Evolutionary conservation across 805 yeast genomes (phyloP).

Genomic region (Ogataea wickerhamii): DNA sequence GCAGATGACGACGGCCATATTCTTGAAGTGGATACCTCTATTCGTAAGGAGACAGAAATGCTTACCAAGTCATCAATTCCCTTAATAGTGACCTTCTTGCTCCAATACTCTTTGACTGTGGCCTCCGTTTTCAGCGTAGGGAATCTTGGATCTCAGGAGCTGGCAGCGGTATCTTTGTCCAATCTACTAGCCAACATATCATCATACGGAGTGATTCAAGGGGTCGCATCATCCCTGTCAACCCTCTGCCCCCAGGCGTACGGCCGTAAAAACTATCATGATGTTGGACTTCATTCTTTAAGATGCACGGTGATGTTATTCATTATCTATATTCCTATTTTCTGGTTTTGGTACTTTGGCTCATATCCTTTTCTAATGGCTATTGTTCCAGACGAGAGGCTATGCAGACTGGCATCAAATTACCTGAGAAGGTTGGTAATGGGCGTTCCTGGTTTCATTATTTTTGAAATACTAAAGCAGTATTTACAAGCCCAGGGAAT

Average conservation of each 20-base stretch:
- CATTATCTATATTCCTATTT: slow-evolving; percentile 36
- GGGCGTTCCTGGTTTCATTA: slow-evolving; percentile 55
- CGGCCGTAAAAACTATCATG: slow-evolving; percentile 48
- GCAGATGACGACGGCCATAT: slow-evolving; percentile 22
- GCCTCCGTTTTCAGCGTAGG: slow-evolving; percentile 56
- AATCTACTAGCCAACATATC: slow-evolving; percentile 55
- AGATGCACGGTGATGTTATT: slow-evolving; percentile 47
- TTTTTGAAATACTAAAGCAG: slow-evolving; percentile 54
- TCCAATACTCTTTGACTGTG: slow-evolving; percentile 51
- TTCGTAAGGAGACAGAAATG: slow-evolving; percentile 36
- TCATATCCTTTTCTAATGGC: slow-evolving; percentile 29
- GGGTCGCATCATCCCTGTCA: slow-evolving; percentile 54
- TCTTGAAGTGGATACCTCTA: slow-evolving; percentile 40
- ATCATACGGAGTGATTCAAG: slow-evolving; percentile 54
- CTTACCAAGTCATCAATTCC: slow-evolving; percentile 45
- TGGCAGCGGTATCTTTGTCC: slow-evolving; percentile 58
- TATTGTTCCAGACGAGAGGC: slow-evolving; percentile 44
- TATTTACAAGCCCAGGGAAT: slow-evolving; percentile 67
- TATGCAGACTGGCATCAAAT: slow-evolving; percentile 46
- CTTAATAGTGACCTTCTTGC: slow-evolving; percentile 48
- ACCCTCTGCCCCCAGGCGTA: slow-evolving; percentile 60
- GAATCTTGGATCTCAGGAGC: slow-evolving; percentile 54
- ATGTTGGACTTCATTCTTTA: slow-evolving; percentile 50
- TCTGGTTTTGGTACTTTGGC: slow-evolving; percentile 40
- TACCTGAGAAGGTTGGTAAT: slow-evolving; percentile 45